Conservation (phyloP, 805 yeast genomes). For the Candida krabiensis region DNA sequence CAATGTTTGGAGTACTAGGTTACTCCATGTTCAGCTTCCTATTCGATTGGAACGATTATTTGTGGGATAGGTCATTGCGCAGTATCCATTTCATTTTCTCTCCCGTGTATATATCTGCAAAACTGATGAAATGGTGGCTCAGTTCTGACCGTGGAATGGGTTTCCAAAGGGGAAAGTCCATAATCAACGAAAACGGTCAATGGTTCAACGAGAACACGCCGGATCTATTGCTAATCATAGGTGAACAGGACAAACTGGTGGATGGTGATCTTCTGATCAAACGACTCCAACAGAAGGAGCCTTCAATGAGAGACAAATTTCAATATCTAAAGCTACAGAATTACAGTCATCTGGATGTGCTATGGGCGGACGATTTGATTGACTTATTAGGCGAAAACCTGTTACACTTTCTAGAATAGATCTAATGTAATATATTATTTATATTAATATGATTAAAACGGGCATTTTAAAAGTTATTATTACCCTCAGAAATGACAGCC, state of each 20-base stretch:
- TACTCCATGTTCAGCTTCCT: slow-evolving; percentile 84
- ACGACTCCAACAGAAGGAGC: slow-evolving; percentile 65
- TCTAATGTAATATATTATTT: slow-evolving; percentile 2
- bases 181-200: slow-evolving; percentile 49
- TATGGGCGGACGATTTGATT: slow-evolving; percentile 84
- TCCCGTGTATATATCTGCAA: slow-evolving; percentile 78
- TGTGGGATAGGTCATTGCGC: slow-evolving; percentile 71
- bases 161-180: slow-evolving; percentile 42
- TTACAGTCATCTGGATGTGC: slow-evolving; percentile 86
- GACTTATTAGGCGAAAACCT: slow-evolving; percentile 60
- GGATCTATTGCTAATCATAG: slow-evolving; percentile 63
- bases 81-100: slow-evolving; percentile 80
- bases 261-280: slow-evolving; percentile 66
- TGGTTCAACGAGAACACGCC: slow-evolving; percentile 62
- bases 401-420: slow-evolving; percentile 30
- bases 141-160: slow-evolving; percentile 46
- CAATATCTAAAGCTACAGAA: slow-evolving; percentile 47
- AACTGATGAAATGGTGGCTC: slow-evolving; percentile 93
- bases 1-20: slow-evolving; percentile 62
- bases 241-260: slow-evolving; percentile 74
- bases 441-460: neutral
- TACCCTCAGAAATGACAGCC: slow-evolving; percentile 77
- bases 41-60: slow-evolving; percentile 80
- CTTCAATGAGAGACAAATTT: slow-evolving; percentile 36
- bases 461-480: slow-evolving; percentile 20